Percentiles rank a stretch among this genome's conserved stretches.
Conservation (phyloP, 805 yeast genomes). For the Candida anglica region DNA sequence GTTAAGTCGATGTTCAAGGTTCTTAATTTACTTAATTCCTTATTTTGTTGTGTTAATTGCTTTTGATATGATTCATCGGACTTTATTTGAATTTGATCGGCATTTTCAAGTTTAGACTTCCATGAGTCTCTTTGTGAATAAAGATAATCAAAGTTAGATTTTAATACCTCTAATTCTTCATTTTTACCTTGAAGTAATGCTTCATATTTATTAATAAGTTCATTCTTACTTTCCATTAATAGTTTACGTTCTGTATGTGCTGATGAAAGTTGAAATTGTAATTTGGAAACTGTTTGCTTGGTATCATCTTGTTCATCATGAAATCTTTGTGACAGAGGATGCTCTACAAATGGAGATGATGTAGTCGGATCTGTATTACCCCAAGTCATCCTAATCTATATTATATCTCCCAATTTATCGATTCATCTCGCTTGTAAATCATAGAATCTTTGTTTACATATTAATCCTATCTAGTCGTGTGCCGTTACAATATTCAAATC, state of each 20-base stretch:
- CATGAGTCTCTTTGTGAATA: slow-evolving; percentile 30
- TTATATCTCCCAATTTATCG: too few relatives aligned
- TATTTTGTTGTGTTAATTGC: slow-evolving; percentile 12
- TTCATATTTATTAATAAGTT: slow-evolving; percentile 21
- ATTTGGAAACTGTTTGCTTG: slow-evolving; percentile 16
- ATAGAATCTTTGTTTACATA: too few relatives aligned
- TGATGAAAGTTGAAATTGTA: slow-evolving; percentile 30
- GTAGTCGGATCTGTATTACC: not conserved
- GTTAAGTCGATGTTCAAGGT: slow-evolving; percentile 9
- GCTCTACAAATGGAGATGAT: slow-evolving; percentile 25
- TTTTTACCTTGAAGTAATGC: slow-evolving; percentile 25
- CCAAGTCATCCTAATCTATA: too few relatives aligned
- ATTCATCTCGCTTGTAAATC: too few relatives aligned
- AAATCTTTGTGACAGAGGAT: slow-evolving; percentile 14
- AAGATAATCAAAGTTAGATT: slow-evolving; percentile 32
- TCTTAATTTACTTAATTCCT: slow-evolving; percentile 7
- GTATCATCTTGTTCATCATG: not conserved
- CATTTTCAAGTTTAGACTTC: slow-evolving; percentile 28
- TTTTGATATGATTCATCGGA: slow-evolving; percentile 13
- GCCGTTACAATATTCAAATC: too few relatives aligned
- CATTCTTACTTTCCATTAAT: slow-evolving; percentile 22
- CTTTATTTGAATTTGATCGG: slow-evolving; percentile 19
- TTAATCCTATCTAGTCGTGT: too few relatives aligned
- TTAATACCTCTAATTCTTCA: slow-evolving; percentile 27
- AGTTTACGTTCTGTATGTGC: slow-evolving; percentile 31